Percentiles rank a stretch among this genome's conserved stretches.
These are phyloP conservation scores for Daldinia decipiens DNA, from an alignment of 495 filamentous ascomycete species.

Conservation along the genomic window DNA sequence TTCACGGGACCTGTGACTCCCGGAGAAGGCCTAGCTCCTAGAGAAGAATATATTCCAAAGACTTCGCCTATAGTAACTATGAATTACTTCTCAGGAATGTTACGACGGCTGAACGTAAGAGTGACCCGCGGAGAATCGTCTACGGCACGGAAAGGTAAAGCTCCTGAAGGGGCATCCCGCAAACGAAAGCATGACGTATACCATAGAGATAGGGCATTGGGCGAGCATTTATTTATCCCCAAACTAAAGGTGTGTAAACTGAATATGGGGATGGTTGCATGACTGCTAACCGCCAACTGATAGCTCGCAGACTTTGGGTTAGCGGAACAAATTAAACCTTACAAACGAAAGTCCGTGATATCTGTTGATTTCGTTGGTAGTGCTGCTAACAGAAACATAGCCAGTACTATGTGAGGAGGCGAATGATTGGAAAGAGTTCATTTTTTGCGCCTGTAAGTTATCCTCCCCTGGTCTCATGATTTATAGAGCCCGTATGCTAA, in stretches of 20 bases:
- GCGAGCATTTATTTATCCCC: conserved; percentile 24
- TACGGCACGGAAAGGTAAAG: neutral
- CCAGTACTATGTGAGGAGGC: conserved; percentile 4
- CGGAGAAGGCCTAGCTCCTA: too few species aligned
- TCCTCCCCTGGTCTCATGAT: neutral
- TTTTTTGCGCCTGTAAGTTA: conserved; percentile 29
- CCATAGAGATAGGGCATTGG: neutral
- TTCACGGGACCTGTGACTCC: too few species aligned
- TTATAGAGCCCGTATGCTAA: neutral
- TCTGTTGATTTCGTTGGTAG: too few species aligned
- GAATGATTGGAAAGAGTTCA: conserved; percentile 7
- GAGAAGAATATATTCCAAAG: too few species aligned
- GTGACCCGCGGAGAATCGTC: too few species aligned
- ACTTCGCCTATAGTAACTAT: too few species aligned
- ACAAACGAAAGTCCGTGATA: conserved; percentile 33
- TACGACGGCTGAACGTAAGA: too few species aligned
- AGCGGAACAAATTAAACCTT: neutral
- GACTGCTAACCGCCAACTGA: conserved; percentile 10
- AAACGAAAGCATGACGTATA: neutral
- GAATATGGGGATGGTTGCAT: neutral
- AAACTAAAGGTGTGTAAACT: conserved; percentile 17
- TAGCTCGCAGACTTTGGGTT: conserved; percentile 39
- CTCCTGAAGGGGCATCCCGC: neutral
- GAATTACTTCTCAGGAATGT: too few species aligned
- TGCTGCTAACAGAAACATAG: conserved; percentile 15